Evolutionary conservation across 331 rosid species (phyloP).

Genomic region (Arachis monticola): DNA sequence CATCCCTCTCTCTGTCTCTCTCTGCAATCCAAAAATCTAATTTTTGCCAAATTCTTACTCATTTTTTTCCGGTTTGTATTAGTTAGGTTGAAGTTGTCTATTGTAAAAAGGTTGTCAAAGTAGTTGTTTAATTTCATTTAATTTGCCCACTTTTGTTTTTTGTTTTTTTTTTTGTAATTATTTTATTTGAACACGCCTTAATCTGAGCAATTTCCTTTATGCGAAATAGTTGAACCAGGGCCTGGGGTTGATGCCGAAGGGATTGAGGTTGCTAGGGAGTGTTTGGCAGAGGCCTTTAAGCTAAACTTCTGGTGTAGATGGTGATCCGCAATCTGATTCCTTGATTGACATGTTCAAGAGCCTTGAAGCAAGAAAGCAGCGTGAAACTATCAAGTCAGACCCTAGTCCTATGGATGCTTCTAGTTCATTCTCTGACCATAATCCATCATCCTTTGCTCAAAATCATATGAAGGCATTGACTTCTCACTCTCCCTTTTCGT

Average conservation of each 20-base stretch:
- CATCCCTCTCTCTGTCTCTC: neutral
- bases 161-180: neutral
- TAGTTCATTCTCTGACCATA: constrained; percentile 47
- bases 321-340: constrained; percentile 49
- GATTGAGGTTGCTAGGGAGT: constrained; percentile 83
- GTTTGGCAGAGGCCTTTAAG: constrained; percentile 73
- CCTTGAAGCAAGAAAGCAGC: constrained; percentile 49
- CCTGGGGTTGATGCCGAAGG: constrained; percentile 75
- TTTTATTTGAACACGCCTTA: neutral
- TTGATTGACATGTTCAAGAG: constrained; percentile 72
- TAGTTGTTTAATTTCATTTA: neutral
- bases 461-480: constrained; percentile 47
- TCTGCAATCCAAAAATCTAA: neutral
- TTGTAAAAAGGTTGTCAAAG: neutral
- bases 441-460: constrained; percentile 37
- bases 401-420: constrained; percentile 46
- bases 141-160: neutral
- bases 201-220: constrained; percentile 5
- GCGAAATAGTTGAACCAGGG: constrained; percentile 71
- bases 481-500: constrained; percentile 19
- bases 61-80: neutral
- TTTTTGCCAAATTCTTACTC: neutral
- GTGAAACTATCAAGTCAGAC: constrained; percentile 40
- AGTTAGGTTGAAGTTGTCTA: constrained; percentile 24
- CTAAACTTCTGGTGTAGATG: constrained; percentile 44